Evolutionary conservation across 2,329 filamentous ascomycete genomes (phyloP).

Genomic region (Claviceps digitariae): DNA sequence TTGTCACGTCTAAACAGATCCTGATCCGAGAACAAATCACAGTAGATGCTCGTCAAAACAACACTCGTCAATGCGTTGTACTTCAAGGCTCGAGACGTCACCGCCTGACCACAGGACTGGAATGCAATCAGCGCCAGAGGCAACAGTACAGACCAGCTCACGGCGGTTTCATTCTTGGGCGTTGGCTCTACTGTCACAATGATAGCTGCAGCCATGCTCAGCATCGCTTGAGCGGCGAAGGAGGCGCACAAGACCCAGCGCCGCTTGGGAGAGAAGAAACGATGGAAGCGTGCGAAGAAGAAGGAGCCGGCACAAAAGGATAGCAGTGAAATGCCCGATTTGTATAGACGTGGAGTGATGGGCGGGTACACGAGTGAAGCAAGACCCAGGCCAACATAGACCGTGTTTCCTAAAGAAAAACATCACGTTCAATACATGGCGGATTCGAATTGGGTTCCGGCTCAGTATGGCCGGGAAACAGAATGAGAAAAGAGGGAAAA

Average conservation of each 20-base stretch:
- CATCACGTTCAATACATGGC: background rate
- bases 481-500: background rate
- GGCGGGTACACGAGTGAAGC: conserved; percentile 32
- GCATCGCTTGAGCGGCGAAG: conserved; percentile 36
- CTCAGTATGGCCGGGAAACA: background rate
- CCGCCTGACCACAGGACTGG: conserved; percentile 65
- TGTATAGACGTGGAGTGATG: conserved; percentile 24
- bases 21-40: conserved; percentile 60
- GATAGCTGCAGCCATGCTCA: conserved; percentile 37
- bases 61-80: conserved; percentile 63
- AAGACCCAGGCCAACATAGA: conserved; percentile 67
- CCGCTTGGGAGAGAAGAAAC: conserved; percentile 42
- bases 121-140: conserved; percentile 61
- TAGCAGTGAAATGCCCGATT: conserved; percentile 55
- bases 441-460: background rate
- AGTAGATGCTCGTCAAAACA: conserved; percentile 70
- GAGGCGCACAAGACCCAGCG: conserved; percentile 52
- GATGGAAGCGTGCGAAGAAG: conserved; percentile 56
- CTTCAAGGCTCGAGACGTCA: conserved; percentile 56
- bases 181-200: conserved; percentile 35
- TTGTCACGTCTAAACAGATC: conserved; percentile 32
- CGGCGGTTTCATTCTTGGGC: conserved; percentile 25
- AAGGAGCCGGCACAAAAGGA: conserved; percentile 63
- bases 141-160: conserved; percentile 46
- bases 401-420: conserved; percentile 61